Percentiles rank a stretch among this genome's conserved stretches.
Conservation (phyloP, 495 filamentous ascomycete species). For the Penicillium roqueforti region DNA sequence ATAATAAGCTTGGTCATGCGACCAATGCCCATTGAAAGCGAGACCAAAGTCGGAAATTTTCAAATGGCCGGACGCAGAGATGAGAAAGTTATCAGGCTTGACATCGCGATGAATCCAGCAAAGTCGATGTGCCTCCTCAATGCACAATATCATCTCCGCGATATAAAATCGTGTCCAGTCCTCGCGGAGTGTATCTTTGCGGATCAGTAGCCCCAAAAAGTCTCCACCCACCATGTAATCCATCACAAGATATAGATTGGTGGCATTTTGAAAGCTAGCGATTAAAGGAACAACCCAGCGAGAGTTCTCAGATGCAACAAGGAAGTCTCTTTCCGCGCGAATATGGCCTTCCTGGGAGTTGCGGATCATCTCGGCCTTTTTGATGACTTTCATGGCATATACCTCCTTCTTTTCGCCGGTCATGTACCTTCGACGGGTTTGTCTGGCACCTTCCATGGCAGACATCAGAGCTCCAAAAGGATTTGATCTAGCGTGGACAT, state of each 20-base stretch:
- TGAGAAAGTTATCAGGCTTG: constrained; percentile 95
- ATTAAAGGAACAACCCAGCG: constrained; percentile 86
- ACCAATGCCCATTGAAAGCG: constrained; percentile 92
- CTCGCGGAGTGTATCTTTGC: constrained; percentile 75
- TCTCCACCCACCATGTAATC: constrained; percentile 97
- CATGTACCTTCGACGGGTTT: constrained; percentile 27
- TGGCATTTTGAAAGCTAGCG: constrained; percentile 80
- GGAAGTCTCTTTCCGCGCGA: constrained; percentile 84
- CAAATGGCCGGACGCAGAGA: constrained; percentile 80
- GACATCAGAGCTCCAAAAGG: constrained; percentile 20
- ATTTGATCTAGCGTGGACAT: neutral
- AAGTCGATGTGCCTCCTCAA: constrained; percentile 86
- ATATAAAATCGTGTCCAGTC: constrained; percentile 77
- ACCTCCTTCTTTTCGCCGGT: constrained; percentile 50
- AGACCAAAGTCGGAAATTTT: constrained; percentile 96
- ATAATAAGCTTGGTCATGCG: constrained; percentile 81
- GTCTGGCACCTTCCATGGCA: constrained; percentile 24
- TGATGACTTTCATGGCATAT: constrained; percentile 95
- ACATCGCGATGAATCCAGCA: constrained; percentile 91
- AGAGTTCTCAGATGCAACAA: constrained; percentile 78
- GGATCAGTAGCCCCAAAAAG: constrained; percentile 79
- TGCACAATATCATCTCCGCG: constrained; percentile 91
- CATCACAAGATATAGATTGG: constrained; percentile 88
- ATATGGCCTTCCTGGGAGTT: constrained; percentile 90
- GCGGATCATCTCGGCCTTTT: constrained; percentile 83